Evolutionary conservation across 2,329 filamentous ascomycete genomes (phyloP).

Genomic region (Penicillium hordei): DNA sequence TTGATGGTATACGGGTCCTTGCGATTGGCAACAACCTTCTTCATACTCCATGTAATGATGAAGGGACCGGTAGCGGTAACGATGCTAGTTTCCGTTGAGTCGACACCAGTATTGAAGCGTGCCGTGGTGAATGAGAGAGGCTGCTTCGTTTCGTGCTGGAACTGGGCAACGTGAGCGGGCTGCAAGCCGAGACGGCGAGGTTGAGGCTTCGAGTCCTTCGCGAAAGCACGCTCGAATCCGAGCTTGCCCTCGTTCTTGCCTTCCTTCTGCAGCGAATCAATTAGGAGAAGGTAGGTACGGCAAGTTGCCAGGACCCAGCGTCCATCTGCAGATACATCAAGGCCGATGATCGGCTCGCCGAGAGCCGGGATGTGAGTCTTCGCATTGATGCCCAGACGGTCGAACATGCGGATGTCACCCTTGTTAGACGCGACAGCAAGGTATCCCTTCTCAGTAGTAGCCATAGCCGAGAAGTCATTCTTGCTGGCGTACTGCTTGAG

Average conservation of each 20-base stretch:
- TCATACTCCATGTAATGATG: conserved; percentile 93
- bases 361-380: conserved; percentile 96
- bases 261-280: conserved; percentile 84
- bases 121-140: conserved; percentile 86
- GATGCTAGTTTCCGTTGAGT: conserved; percentile 83
- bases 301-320: conserved; percentile 95
- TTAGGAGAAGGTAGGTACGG: conserved; percentile 87
- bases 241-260: conserved; percentile 97
- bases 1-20: conserved; percentile 96
- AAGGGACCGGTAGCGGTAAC: conserved; percentile 96
- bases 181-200: conserved; percentile 85
- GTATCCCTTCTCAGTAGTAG: conserved; percentile 94
- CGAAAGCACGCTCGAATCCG: conserved; percentile 93
- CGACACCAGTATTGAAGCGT: conserved; percentile 87
- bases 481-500: conserved; percentile 96
- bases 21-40: conserved; percentile 76
- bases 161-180: conserved; percentile 91
- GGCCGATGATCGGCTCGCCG: conserved; percentile 88
- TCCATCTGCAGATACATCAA: conserved; percentile 93
- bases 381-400: conserved; percentile 92
- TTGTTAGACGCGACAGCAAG: conserved; percentile 97
- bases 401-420: conserved; percentile 94
- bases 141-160: conserved; percentile 91
- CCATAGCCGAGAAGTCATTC: conserved; percentile 93
- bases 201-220: conserved; percentile 89